Evolutionary conservation across 306 rosid genomes (phyloP).

Genomic region (Carpinus fangiana): DNA sequence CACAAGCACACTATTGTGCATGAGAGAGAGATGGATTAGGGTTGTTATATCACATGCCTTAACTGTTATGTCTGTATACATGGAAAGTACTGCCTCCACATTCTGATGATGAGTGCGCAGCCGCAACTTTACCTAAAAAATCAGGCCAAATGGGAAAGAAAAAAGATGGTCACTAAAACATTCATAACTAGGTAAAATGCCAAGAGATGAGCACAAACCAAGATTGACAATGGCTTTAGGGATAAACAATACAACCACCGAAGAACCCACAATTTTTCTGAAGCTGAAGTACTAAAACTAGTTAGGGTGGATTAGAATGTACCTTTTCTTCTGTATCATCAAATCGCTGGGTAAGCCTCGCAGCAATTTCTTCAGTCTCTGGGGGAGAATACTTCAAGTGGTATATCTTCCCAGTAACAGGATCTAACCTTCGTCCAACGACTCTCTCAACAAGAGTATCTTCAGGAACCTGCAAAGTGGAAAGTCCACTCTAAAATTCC

Average conservation of each 20-base stretch:
- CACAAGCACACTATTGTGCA: background rate
- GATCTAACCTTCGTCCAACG: slow-evolving; percentile 91
- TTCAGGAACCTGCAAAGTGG: slow-evolving; percentile 71
- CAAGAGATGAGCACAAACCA: background rate
- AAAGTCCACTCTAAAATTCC: background rate
- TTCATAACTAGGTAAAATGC: slow-evolving; percentile 6
- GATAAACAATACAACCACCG: background rate
- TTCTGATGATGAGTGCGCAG: slow-evolving; percentile 87
- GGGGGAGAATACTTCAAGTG: slow-evolving; percentile 93
- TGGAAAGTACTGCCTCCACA: slow-evolving; percentile 81
- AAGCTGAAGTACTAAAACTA: slow-evolving; percentile 10
- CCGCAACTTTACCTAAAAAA: slow-evolving; percentile 73
- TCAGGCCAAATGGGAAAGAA: slow-evolving; percentile 28
- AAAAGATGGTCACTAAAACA: slow-evolving; percentile 11
- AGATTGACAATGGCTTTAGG: background rate
- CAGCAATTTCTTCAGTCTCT: slow-evolving; percentile 72
- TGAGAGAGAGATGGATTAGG: background rate
- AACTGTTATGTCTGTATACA: slow-evolving; percentile 60
- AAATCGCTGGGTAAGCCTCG: slow-evolving; percentile 90
- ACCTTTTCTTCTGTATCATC: slow-evolving; percentile 96
- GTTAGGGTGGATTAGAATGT: slow-evolving; percentile 12
- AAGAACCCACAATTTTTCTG: background rate
- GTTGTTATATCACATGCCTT: slow-evolving; percentile 46
- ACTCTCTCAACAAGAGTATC: slow-evolving; percentile 88
- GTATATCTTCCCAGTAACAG: slow-evolving; percentile 87